phyloP scores from a whole-genome alignment of 805 yeast species.

The Wickerhamiella cacticola region DNA sequence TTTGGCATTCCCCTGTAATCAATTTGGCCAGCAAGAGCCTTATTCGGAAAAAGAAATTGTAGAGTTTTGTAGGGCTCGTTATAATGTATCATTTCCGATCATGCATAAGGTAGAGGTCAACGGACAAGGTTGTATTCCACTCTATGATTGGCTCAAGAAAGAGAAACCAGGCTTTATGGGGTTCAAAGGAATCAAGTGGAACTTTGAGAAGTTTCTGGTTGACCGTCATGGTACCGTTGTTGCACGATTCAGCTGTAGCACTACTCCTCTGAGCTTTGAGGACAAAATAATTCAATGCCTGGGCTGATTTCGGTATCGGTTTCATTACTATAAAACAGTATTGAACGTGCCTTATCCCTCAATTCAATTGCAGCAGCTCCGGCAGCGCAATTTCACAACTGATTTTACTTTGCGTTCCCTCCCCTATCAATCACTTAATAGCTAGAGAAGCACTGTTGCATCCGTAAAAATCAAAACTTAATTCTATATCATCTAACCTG shows the following conservation, averaged over 20 bases:
- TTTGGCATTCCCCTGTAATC: constrained; percentile 85
- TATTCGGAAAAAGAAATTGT: constrained; percentile 56
- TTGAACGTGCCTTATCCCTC: too few relatives aligned
- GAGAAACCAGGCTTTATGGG: constrained; percentile 50
- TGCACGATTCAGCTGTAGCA: constrained; percentile 49
- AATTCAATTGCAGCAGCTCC: too few relatives aligned
- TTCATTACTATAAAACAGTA: too few relatives aligned
- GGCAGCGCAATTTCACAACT: too few relatives aligned
- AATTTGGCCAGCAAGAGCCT: constrained; percentile 74
- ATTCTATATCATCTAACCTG: background rate
- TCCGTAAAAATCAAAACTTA: too few relatives aligned
- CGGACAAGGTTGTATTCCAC: constrained; percentile 69
- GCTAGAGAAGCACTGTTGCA: too few relatives aligned
- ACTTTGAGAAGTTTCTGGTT: constrained; percentile 62
- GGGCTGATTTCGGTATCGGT: too few relatives aligned
- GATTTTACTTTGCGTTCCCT: too few relatives aligned
- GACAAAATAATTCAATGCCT: constrained; percentile 48
- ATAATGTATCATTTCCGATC: constrained; percentile 85
- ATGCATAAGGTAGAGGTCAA: constrained; percentile 80
- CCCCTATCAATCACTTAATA: too few relatives aligned
- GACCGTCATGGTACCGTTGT: constrained; percentile 47
- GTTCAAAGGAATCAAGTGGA: constrained; percentile 66
- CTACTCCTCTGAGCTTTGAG: constrained; percentile 53
- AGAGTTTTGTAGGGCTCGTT: constrained; percentile 61
- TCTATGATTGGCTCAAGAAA: constrained; percentile 62